Evolutionary conservation across 1,139 yeast species (phyloP), one percentile per base, ranked within the genome.

Genomic region (Zygosaccharomyces sapae): DNA sequence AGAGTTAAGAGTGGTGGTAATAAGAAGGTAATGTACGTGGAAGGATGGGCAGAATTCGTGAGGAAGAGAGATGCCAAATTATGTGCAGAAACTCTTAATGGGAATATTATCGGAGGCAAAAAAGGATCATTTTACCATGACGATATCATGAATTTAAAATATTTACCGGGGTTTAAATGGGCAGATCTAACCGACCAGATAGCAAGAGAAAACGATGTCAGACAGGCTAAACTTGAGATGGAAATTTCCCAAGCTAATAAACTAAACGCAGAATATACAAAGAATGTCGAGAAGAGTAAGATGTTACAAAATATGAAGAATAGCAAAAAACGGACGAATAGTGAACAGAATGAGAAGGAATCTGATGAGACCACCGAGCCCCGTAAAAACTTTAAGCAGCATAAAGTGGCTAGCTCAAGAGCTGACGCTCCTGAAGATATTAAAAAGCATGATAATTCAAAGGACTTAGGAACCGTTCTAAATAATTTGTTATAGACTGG

Each of bases 31-130:
- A 84, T 79, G 67, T 94, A 79, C 63, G 86, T 86, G 13, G 98
- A 94, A 71, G 99, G 98, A 5, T 92, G 99, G 99, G 94, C 87
- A 5, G 99, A 92, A 68, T 94, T 87, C 68, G 71, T 76, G 13
- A 79, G 80, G 61, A 92, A 92, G 64, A 78, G 77, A 57, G 86
- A 89, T 59, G 98, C 98, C 1, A 92, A 92, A 65, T 67, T 88
- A 27, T 90, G 96, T 53, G 96, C 95, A 4, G 73, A 74, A 5
- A 85, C 97, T 0, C 70, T 94, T 58, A 94, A 92, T 63, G 96
- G 96, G 8, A 86, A 87, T 60, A 86, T 76, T 13, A 71, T 92
- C 36, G 98, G 98, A 27, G 98, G 98, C 27, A 88, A 83, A 61
- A 92, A 92, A 68, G 84, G 94, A 1, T 80, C 84, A n/a, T 90